Percentiles rank a stretch among this genome's conserved stretches.
Conservation (phyloP, 805 yeast genomes). For the Nakazawaea wyomingensis region DNA sequence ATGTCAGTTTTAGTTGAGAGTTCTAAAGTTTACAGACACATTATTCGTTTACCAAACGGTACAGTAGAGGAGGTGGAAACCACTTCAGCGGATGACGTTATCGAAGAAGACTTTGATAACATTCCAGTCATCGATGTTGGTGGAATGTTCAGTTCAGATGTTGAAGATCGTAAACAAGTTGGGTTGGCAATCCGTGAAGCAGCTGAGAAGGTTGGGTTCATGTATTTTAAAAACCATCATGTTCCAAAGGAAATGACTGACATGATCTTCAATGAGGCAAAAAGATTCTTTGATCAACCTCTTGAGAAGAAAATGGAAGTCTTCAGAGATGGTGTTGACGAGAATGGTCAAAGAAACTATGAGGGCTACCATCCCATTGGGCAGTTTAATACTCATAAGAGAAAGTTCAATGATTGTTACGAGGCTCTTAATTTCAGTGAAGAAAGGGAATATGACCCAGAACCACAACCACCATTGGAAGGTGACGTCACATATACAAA, state of each 20-base stretch:
- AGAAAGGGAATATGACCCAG: slow-evolving; percentile 21
- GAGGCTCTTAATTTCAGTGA: slow-evolving; percentile 30
- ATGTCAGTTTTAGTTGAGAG: not conserved
- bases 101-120: slow-evolving; percentile 15
- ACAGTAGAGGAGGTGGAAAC: slow-evolving; percentile 12
- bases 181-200: slow-evolving; percentile 19
- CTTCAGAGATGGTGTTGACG: slow-evolving; percentile 20
- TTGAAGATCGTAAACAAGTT: slow-evolving; percentile 15
- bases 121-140: slow-evolving; percentile 17
- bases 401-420: slow-evolving; percentile 23
- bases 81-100: slow-evolving; percentile 8
- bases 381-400: slow-evolving; percentile 17
- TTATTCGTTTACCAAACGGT: slow-evolving; percentile 10
- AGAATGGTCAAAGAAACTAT: slow-evolving; percentile 20
- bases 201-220: slow-evolving; percentile 25
- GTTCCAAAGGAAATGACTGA: slow-evolving; percentile 22
- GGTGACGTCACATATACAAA: slow-evolving; percentile 22
- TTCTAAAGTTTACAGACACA: slow-evolving; percentile 4
- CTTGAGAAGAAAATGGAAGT: slow-evolving; percentile 21
- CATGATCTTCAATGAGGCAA: slow-evolving; percentile 19
- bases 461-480: slow-evolving; percentile 17
- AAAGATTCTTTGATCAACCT: slow-evolving; percentile 22
- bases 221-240: slow-evolving; percentile 26
- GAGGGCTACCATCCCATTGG: slow-evolving; percentile 24
- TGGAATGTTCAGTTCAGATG: slow-evolving; percentile 12